phyloP scores from a whole-genome alignment of 2,329 filamentous ascomycete genomes.

The Saccharata proteae region DNA sequence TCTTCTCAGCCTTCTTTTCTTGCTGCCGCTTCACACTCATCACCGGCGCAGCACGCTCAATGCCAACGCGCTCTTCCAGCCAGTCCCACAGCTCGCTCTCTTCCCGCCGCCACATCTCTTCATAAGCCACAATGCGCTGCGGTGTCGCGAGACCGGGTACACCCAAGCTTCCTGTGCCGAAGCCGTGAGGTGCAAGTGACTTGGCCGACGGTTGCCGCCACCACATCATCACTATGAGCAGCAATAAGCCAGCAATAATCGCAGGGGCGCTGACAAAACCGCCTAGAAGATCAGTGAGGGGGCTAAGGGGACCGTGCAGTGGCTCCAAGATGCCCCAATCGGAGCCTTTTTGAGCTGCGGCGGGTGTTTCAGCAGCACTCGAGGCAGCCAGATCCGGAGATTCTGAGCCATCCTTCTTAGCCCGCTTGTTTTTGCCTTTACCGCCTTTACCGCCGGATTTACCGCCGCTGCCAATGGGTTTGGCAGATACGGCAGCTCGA shows the following conservation, averaged over 20 bases:
- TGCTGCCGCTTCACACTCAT: constrained; percentile 1
- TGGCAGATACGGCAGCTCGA: constrained; percentile 59
- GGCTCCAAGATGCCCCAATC: constrained; percentile 76
- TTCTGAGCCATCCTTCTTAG: constrained; percentile 39
- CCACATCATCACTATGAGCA: constrained; percentile 52
- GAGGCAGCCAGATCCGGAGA: constrained; percentile 20
- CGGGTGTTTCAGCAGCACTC: constrained; percentile 10
- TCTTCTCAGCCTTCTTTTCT: constrained; percentile 37
- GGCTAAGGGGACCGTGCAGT: constrained; percentile 55
- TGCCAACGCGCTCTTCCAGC: constrained; percentile 74
- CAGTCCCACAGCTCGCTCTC: constrained; percentile 87
- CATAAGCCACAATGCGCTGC: constrained; percentile 69
- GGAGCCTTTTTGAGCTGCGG: constrained; percentile 19
- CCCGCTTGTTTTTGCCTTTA: constrained; percentile 43
- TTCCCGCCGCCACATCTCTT: constrained; percentile 82
- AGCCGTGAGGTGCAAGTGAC: too few species aligned
- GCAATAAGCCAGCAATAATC: constrained; percentile 60
- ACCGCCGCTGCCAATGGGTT: constrained; percentile 43
- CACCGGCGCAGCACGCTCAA: constrained; percentile 41
- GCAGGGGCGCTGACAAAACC: constrained; percentile 67
- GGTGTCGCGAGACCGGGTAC: constrained; percentile 33
- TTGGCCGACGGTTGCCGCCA: constrained; percentile 51
- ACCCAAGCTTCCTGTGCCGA: constrained; percentile 10
- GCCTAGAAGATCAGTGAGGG: constrained; percentile 55
- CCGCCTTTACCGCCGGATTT: constrained; percentile 30